Base-by-base conservation (phyloP, 768 basidiomycete species). In the Sporobolomyces roseus region DNA sequence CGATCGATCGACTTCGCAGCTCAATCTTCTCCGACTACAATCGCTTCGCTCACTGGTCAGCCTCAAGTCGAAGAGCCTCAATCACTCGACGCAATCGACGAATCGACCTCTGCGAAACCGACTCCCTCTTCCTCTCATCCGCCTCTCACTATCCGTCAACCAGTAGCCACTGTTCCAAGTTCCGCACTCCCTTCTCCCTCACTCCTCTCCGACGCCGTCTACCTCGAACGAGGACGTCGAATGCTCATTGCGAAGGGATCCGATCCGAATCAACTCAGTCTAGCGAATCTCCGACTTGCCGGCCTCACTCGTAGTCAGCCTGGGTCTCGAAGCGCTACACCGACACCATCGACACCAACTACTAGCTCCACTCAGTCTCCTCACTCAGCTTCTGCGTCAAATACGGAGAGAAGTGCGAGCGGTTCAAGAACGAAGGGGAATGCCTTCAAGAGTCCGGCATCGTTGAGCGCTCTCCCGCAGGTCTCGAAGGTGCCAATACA, bases 201-300 rank as follows among this genome's bases (percentile, higher is more conserved):
- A 7, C 56, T 59, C 38, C 65, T 66, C 27, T 60, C 56, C n/a
- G 65, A 66, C 23, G 65, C 65, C 12, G 58, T 66, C 21, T 41
- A 60, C 21, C 27, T 66, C 38, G 65, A 66, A 50, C 65, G 65
- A 7, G 65, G 65, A 25, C 65, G 65, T 27, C 65, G 65, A 32
- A 7, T 32, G 49, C 25, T 66, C 4, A 50, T 60, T 56, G 65
- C 65, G 5, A 48, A 65, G 27, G 63, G 63, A 19, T 35, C 33
- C 7, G 55, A 65, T 48, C 54, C 63, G 25, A 2, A 48, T 19
- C 32, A 35, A 36, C 35, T 55, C 33, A 55, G 16, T n/a, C 54
- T 55, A 13, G 35, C 35, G 14, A 55, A 55, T 30, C 35, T 55
- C 9, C 54, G 54, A 36, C 54, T 55, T 7, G 4, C 54, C 14